These are phyloP conservation scores for Phlebopus sp. DNA, from an alignment of 1,284 basidiomycete genomes.

Conservation along the genomic window DNA sequence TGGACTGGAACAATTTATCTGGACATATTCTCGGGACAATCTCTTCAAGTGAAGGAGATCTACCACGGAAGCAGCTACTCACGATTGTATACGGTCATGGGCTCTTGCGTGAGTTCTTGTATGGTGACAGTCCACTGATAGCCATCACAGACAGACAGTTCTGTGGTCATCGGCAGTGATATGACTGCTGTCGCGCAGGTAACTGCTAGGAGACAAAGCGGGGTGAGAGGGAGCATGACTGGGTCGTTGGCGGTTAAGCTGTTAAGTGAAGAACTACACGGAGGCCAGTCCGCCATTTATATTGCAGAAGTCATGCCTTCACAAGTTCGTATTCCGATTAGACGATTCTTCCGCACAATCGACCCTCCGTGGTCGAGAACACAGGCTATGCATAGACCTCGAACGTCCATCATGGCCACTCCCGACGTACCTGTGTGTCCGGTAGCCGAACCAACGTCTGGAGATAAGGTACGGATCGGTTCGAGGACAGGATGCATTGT, in stretches of 20 bases:
- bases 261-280: too few species aligned
- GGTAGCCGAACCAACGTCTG: background rate
- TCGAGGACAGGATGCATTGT: too few species aligned
- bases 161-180: constrained; percentile 1
- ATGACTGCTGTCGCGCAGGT: background rate
- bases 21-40: constrained; percentile 11
- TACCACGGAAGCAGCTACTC: background rate
- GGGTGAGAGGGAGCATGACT: constrained; percentile 10
- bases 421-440: constrained; percentile 3
- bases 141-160: constrained; percentile 11
- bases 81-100: constrained; percentile 17
- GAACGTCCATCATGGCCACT: constrained; percentile 4
- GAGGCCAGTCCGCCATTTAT: too few species aligned
- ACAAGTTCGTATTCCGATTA: background rate
- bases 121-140: constrained; percentile 17
- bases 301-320: background rate
- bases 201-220: constrained; percentile 3
- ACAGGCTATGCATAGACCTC: background rate
- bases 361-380: background rate
- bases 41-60: background rate
- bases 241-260: background rate
- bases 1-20: constrained; percentile 9
- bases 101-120: background rate
- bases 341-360: background rate
- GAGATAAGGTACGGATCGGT: background rate